A percentile compares a stretch with the other conserved stretches of the same genome.
Evolutionary conservation across 352 stramenopile genomes (phyloP).

Genomic region (Pelagophyceae sp.): DNA sequence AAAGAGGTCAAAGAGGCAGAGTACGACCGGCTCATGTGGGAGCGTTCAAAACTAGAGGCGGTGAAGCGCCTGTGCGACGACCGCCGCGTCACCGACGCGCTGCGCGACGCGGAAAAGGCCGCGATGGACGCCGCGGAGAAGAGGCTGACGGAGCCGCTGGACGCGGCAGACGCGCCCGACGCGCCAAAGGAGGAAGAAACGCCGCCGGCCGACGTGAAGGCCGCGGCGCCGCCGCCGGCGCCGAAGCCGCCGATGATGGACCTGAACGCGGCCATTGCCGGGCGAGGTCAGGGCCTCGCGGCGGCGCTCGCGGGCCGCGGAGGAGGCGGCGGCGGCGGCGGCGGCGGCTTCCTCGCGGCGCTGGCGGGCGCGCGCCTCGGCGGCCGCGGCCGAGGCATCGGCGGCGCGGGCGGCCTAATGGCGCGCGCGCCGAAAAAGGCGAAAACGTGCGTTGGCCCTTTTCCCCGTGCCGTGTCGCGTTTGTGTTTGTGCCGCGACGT

Average conservation of each 20-base stretch:
- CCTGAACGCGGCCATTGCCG: no score
- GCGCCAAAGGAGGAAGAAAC: not conserved
- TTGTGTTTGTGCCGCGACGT: no score
- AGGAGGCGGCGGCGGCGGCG: not conserved
- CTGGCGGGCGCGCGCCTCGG: not conserved
- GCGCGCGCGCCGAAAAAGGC: not conserved
- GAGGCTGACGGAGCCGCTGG: not conserved
- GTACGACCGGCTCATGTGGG: slow-evolving; percentile 26
- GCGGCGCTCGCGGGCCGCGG: not conserved
- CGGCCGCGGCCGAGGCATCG: not conserved
- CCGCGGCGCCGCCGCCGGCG: not conserved
- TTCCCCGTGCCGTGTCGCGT: no score
- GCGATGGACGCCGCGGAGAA: not conserved
- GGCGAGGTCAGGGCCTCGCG: not conserved
- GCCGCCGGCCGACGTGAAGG: not conserved
- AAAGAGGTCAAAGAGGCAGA: slow-evolving; percentile 13
- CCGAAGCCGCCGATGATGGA: not conserved
- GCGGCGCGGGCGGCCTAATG: not conserved
- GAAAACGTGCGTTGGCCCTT: no score
- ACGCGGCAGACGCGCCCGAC: not conserved
- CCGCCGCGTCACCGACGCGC: not conserved
- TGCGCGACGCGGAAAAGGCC: slow-evolving; percentile 16
- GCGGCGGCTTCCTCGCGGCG: not conserved
- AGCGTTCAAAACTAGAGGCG: slow-evolving; percentile 20
- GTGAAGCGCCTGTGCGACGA: slow-evolving; percentile 13